Evolutionary conservation across 257 asterid species (phyloP).

Genomic region (Leonotis leonurus): DNA sequence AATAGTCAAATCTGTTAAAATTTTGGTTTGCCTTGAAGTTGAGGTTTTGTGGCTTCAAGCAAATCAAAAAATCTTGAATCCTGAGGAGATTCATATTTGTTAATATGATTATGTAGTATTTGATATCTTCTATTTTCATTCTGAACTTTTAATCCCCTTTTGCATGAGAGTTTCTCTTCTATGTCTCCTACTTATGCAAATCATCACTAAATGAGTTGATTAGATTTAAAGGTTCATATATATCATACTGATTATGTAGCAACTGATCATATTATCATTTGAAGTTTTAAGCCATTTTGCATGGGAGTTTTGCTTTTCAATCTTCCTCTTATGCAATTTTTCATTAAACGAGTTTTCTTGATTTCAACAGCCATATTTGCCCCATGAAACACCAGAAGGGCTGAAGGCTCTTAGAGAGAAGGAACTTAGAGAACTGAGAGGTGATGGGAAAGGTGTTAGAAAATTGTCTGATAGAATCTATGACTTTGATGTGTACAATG

Average conservation of each 20-base stretch:
- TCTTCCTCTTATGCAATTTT: conserved; percentile 42
- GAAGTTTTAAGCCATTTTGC: not conserved
- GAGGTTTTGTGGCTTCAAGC: too few species aligned
- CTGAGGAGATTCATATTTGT: too few species aligned
- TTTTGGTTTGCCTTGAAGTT: too few species aligned
- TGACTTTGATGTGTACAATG: conserved; percentile 79
- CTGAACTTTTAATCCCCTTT: not conserved
- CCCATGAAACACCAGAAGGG: conserved; percentile 85
- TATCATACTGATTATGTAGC: not conserved
- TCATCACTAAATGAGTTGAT: too few species aligned
- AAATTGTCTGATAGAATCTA: conserved; percentile 74
- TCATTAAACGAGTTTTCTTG: not conserved
- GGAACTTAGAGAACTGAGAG: conserved; percentile 74
- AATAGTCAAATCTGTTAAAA: not conserved
- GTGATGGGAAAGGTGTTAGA: conserved; percentile 72
- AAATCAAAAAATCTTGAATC: not conserved
- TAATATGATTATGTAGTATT: not conserved
- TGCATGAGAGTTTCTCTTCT: not conserved
- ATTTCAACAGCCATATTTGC: conserved; percentile 70
- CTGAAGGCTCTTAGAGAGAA: conserved; percentile 61
- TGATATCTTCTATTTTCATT: not conserved
- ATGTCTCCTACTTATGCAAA: too few species aligned
- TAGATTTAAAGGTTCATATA: not conserved
- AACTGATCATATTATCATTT: not conserved
- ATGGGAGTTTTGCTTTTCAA: not conserved